A percentile compares a stretch with the other conserved stretches of the same genome.
These are phyloP conservation scores for Peltaster fructicola DNA, from an alignment of 2,329 filamentous ascomycete genomes.

Conservation along the genomic window DNA sequence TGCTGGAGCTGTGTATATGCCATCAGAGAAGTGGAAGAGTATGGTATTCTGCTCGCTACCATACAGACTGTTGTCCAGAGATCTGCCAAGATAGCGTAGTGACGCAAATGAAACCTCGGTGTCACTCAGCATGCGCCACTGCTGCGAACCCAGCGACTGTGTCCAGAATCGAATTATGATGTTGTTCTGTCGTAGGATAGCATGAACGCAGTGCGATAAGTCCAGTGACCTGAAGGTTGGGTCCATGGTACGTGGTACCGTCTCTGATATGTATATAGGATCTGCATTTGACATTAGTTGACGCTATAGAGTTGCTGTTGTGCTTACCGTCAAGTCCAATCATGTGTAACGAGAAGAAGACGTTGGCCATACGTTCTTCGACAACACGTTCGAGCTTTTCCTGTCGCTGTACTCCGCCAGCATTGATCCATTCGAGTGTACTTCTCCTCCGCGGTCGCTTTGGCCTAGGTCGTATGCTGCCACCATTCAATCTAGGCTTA, in stretches of 20 bases:
- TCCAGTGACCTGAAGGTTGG: conserved; percentile 81
- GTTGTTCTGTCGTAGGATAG: conserved; percentile 46
- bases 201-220: conserved; percentile 43
- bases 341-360: conserved; percentile 74
- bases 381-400: conserved; percentile 58
- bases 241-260: conserved; percentile 65
- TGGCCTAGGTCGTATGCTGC: too few species aligned
- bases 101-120: conserved; percentile 52
- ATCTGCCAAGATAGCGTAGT: conserved; percentile 60
- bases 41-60: conserved; percentile 67
- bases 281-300: conserved; percentile 24
- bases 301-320: too few species aligned
- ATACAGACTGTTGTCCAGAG: conserved; percentile 45
- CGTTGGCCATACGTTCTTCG: conserved; percentile 58
- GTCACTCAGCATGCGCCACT: conserved; percentile 51
- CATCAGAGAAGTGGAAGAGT: conserved; percentile 70
- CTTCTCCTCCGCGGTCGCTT: conserved; percentile 34
- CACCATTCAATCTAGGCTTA: too few species aligned
- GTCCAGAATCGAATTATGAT: conserved; percentile 62
- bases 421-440: conserved; percentile 45
- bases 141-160: conserved; percentile 33
- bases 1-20: conserved; percentile 48
- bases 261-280: conserved; percentile 82
- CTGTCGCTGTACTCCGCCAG: conserved; percentile 45
- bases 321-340: conserved; percentile 30